Conservation (phyloP, 1,284 basidiomycete species). For the Trametes versicolor region DNA sequence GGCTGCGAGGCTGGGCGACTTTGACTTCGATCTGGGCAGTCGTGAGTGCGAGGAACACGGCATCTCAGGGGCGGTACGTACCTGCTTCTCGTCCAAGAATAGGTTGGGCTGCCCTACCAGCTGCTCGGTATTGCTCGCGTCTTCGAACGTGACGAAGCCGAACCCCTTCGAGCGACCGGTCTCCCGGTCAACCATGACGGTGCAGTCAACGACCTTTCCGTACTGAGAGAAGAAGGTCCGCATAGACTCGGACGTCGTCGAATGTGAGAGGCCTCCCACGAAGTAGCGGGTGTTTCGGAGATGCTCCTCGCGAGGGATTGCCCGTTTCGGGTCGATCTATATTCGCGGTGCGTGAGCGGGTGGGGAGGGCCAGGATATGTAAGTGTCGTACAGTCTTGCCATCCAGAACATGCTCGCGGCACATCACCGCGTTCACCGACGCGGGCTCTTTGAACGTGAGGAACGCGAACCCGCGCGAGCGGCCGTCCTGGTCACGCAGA, state of each 20-base stretch:
- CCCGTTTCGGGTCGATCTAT: constrained; percentile 95
- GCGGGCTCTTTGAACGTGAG: constrained; percentile 88
- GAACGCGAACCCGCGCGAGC: constrained; percentile 94
- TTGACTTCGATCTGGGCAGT: constrained; percentile 84
- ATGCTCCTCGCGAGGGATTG: constrained; percentile 90
- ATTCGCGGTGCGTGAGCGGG: constrained; percentile 2
- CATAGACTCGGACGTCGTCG: constrained; percentile 86
- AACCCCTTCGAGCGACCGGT: constrained; percentile 93
- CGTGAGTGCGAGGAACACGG: constrained; percentile 1
- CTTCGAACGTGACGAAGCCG: constrained; percentile 93
- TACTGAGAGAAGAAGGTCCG: constrained; percentile 79
- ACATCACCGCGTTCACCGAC: constrained; percentile 83
- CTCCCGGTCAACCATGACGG: constrained; percentile 94
- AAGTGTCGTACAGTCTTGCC: constrained; percentile 65
- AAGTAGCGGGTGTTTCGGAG: constrained; percentile 88
- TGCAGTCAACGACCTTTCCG: constrained; percentile 89
- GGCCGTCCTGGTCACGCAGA: constrained; percentile 90
- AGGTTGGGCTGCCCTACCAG: constrained; percentile 77
- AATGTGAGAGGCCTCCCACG: constrained; percentile 85
- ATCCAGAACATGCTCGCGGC: constrained; percentile 87
- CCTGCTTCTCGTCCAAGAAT: constrained; percentile 83
- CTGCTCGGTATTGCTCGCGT: constrained; percentile 75
- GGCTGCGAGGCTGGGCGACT: constrained; percentile 80
- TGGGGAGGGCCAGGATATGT: background rate
- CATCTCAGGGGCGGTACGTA: constrained; percentile 39